A percentile compares a stretch with the other conserved stretches of the same genome.
Evolutionary conservation across 176 grass and related monocot genomes (phyloP).

Genomic region (Urochloa ruziziensis): DNA sequence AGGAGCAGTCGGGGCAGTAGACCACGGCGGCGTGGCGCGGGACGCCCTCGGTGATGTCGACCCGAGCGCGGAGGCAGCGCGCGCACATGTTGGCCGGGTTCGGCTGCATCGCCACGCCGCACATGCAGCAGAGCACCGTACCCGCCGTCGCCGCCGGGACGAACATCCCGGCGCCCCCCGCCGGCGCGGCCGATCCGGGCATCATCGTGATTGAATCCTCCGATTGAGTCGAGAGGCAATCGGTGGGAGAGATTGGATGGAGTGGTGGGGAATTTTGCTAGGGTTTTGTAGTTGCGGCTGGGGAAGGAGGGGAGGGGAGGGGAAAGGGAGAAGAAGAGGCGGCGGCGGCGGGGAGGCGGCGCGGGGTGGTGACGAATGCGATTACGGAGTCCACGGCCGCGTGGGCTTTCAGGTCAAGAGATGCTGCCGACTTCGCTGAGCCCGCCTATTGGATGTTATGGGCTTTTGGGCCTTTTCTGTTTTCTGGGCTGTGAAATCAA

Average conservation of each 20-base stretch:
- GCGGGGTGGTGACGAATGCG: conserved; percentile 12
- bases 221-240: not conserved
- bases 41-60: conserved; percentile 48
- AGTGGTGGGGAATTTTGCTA: conserved; percentile 18
- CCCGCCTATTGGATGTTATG: not conserved
- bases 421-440: not conserved
- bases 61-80: conserved; percentile 61
- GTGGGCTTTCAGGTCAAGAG: not conserved
- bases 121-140: conserved; percentile 93
- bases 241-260: not conserved
- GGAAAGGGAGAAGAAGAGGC: not conserved
- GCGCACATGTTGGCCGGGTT: conserved; percentile 96
- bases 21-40: conserved; percentile 29
- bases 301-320: not conserved
- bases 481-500: not conserved
- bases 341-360: not conserved
- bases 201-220: conserved; percentile 9
- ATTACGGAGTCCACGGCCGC: conserved; percentile 19
- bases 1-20: conserved; percentile 28
- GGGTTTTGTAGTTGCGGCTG: conserved; percentile 36
- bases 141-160: conserved; percentile 74
- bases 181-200: conserved; percentile 50
- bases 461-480: not conserved
- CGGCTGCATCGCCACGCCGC: conserved; percentile 78
- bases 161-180: conserved; percentile 76